A percentile compares a stretch with the other conserved stretches of the same genome.
Evolutionary conservation across 2,329 filamentous ascomycete genomes (phyloP).

Genomic region (Sclerotinia sclerotiorum): DNA sequence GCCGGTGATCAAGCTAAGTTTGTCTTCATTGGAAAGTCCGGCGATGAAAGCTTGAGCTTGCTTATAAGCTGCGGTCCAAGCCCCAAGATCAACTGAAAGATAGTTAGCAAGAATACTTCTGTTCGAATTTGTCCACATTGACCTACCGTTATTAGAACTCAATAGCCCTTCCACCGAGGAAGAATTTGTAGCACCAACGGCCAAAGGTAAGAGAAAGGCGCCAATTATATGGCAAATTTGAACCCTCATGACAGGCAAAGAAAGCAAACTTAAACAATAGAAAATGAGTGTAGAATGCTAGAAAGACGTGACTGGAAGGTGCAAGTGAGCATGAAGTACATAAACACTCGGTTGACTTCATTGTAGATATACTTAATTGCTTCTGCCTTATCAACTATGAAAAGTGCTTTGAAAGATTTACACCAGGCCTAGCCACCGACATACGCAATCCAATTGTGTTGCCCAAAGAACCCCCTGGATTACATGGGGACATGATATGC

Average conservation of each 20-base stretch:
- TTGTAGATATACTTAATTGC: neutral
- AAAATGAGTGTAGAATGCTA: neutral
- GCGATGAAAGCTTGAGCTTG: slow-evolving; percentile 44
- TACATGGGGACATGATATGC: neutral
- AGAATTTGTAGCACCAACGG: neutral
- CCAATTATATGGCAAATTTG: slow-evolving; percentile 11
- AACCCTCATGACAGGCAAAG: neutral
- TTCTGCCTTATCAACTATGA: neutral
- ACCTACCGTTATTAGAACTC: neutral
- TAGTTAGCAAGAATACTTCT: neutral
- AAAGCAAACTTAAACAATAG: neutral
- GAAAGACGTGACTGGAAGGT: neutral
- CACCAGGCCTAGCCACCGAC: neutral
- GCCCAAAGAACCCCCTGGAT: neutral
- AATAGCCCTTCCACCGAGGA: neutral
- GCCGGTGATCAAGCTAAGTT: slow-evolving; percentile 44
- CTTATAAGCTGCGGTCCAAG: slow-evolving; percentile 42
- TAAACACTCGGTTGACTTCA: neutral
- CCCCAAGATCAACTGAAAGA: slow-evolving; percentile 32
- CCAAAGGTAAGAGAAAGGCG: slow-evolving; percentile 9
- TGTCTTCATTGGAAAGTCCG: slow-evolving; percentile 46
- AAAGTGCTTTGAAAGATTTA: neutral
- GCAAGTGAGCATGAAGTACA: neutral
- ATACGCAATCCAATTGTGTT: neutral
- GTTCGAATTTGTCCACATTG: neutral